Base-by-base conservation (phyloP, 371 early-diverging fungal genomes). In the Mucor velutinosus region DNA sequence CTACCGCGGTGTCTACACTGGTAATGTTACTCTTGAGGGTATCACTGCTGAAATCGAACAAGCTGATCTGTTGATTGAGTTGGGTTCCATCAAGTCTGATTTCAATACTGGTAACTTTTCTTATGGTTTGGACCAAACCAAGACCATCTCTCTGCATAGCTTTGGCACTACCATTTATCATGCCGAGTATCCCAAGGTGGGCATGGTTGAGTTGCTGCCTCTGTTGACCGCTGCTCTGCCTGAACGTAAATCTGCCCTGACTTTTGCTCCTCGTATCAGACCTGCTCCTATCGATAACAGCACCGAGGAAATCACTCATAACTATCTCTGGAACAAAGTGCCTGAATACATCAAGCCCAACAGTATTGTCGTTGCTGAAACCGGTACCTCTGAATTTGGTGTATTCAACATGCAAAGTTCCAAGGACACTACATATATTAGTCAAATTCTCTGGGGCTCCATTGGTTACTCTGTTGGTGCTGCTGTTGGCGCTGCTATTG, bases 91-190 rank as follows among this genome's bases (percentile, higher is more conserved):
- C 62, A 75, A 79, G 51, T 69, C 80, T 39, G 87, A 86, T 66
- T 83, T 80, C 65, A 86, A 86, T 60, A 85, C 83, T 15, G 87
- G 83, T 60, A 79, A 78, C 25, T 85, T 80, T 67, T 69, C 80
- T 6, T 74, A 69, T 47, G 66, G 62, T 15, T 35, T 76, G 25
- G 79, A 75, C 27, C 64, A 47, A 12, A 66, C 59, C 19, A 76
- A 76, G 60, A 70, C 76, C 3, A 80, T 84, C 58, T 67, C 75
- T 12, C 69, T 84, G 30, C 77, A 84, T 67, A 72, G 77, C 21
- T 69, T 72, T 62, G 65, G 66, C 41, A 74, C 77, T 17, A 72
- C 25, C 7, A 74, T 81, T 21, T 73, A 70, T 47, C 67, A 74
- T 66, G 78, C 82, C 5, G 72, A 64, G 2, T 84, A 76, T 47